Conservation (phyloP, 2,329 filamentous ascomycete species). For the Diplocarpon rosae region DNA sequence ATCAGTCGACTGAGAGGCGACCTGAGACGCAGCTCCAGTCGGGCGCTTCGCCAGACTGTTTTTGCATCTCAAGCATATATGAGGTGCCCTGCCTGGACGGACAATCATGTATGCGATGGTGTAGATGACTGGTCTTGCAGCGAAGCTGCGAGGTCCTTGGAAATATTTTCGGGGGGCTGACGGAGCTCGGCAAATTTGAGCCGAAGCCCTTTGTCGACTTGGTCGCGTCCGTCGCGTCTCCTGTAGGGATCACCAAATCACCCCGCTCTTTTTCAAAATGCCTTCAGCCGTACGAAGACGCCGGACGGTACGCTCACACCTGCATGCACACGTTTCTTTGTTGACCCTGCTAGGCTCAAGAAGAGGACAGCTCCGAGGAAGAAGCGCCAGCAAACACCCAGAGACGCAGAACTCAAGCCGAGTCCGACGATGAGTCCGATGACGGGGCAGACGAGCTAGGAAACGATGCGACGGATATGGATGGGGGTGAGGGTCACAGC, state of each 20-base stretch:
- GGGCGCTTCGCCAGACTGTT: slow-evolving; percentile 16
- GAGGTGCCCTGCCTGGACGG: slow-evolving; percentile 15
- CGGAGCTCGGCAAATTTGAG: slow-evolving; percentile 4
- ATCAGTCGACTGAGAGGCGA: slow-evolving; percentile 12
- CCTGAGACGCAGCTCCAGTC: slow-evolving; percentile 2
- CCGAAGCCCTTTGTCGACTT: slow-evolving; percentile 1
- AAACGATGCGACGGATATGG: slow-evolving; percentile 18
- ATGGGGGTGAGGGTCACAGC: slow-evolving; percentile 24
- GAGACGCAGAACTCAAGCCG: slow-evolving; percentile 10
- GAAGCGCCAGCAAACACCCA: slow-evolving; percentile 18
- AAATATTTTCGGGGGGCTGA: slow-evolving; percentile 9
- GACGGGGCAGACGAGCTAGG: slow-evolving; percentile 12
- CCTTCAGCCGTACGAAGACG: slow-evolving; percentile 18
- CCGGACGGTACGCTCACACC: slow-evolving; percentile 13
- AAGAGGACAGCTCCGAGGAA: slow-evolving; percentile 22
- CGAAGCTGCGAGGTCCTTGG: not conserved
- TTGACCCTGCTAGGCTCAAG: slow-evolving; percentile 14
- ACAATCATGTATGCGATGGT: slow-evolving; percentile 27
- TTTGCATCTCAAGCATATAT: slow-evolving; percentile 28
- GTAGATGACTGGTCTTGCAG: not conserved
- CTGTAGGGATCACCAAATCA: not conserved
- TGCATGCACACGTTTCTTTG: not conserved
- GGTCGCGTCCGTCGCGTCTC: slow-evolving; percentile 17
- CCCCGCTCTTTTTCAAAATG: slow-evolving; percentile 13
- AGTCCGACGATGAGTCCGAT: slow-evolving; percentile 22